A percentile compares a stretch with the other conserved stretches of the same genome.
phyloP scores from a whole-genome alignment of 169 alveolate species.

The Plasmodium ovale region DNA sequence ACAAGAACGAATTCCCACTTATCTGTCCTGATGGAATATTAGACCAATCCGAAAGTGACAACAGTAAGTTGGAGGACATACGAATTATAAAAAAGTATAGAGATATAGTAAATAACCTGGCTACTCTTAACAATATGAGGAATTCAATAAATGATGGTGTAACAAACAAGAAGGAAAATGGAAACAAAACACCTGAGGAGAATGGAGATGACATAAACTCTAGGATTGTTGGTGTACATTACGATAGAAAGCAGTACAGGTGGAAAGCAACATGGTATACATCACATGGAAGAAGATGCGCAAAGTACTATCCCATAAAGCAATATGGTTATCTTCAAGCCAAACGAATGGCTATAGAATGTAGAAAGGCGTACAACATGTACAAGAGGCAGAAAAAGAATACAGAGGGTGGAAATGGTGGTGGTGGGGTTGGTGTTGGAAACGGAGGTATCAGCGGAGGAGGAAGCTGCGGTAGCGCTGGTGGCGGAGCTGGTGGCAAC shows the following conservation, averaged over 20 bases:
- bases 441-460: too few relatives aligned
- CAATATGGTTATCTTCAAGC: slow-evolving; percentile 84
- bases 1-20: not conserved
- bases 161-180: slow-evolving; percentile 22
- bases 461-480: not conserved
- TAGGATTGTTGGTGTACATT: slow-evolving; percentile 81
- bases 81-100: slow-evolving; percentile 27
- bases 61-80: slow-evolving; percentile 18
- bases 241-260: slow-evolving; percentile 83
- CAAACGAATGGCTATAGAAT: slow-evolving; percentile 82
- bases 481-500: not conserved
- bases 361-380: slow-evolving; percentile 64
- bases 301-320: slow-evolving; percentile 81
- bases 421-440: not conserved
- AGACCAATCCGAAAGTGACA: not conserved
- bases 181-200: slow-evolving; percentile 44
- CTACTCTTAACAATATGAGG: not conserved
- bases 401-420: slow-evolving; percentile 7
- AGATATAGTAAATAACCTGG: slow-evolving; percentile 5
- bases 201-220: slow-evolving; percentile 77
- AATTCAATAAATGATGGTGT: slow-evolving; percentile 6
- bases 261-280: slow-evolving; percentile 88
- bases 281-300: slow-evolving; percentile 82
- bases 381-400: slow-evolving; percentile 48
- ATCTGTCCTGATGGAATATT: not conserved